Conservation (phyloP, 73 alveolate genomes). For the Tetrahymena malaccensis region DNA sequence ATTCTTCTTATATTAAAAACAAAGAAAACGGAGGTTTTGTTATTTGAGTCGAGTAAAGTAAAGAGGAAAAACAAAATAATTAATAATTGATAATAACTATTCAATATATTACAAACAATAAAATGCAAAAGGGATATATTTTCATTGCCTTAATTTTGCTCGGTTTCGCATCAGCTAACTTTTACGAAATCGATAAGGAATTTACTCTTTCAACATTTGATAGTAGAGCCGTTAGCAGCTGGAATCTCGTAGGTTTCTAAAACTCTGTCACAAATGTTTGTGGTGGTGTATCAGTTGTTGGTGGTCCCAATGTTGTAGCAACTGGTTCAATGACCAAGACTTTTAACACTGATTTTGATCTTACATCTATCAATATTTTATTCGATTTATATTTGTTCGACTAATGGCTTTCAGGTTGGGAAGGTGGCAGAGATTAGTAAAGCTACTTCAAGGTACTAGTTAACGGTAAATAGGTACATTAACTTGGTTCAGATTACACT, state of each 20-base stretch:
- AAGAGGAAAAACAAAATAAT: background rate
- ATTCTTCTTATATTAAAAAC: background rate
- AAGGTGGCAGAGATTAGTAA: background rate
- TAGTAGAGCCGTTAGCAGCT: background rate
- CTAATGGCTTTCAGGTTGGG: background rate
- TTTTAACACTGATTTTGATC: background rate
- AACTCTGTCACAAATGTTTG: background rate
- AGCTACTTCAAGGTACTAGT: background rate
- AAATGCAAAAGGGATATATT: background rate
- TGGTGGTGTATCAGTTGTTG: background rate
- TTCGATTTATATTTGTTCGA: background rate
- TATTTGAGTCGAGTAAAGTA: background rate
- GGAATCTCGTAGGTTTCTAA: background rate
- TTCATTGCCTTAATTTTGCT: background rate
- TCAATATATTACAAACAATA: background rate
- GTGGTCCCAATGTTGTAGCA: background rate
- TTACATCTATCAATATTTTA: background rate
- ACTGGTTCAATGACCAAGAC: background rate
- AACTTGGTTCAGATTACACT: background rate
- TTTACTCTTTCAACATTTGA: background rate
- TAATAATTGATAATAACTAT: background rate
- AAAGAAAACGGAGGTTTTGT: background rate
- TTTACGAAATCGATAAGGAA: background rate
- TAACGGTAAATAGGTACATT: background rate
- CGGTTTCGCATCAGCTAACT: background rate